Evolutionary conservation across 306 rosid species (phyloP), one percentile per base, ranked within the genome.

Genomic region (Rosa rugosa): DNA sequence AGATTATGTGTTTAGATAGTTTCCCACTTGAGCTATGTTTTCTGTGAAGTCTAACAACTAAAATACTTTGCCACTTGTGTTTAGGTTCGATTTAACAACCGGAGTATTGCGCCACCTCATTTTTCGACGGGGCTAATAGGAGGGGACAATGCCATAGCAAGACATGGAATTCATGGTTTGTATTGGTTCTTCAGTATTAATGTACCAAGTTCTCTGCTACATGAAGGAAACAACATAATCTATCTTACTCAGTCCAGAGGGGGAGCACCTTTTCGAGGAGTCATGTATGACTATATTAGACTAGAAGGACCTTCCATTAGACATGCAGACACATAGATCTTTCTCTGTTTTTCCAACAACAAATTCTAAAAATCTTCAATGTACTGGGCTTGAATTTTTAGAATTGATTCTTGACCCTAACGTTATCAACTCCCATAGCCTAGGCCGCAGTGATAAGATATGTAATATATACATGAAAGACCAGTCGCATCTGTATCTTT

Each of bases 211-310:
- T 0, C 64, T 75, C 74, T 44, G 12, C 80, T 88, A 14, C 63
- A 20, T 0, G 2, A 72, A 51, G 97, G 99, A 81, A 80, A 13
- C 4, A 94, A 94, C 80, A 79, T 59, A 7, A 66, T 94, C 73
- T 88, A 78, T 84, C 81, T 94, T 23, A 86, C 76, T 62, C 97
- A 94, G 75, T 12, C 92, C 63, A 87, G 76, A 80, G 71, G 25
- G 5, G 5, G n/a, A 36, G 27, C 10, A 25, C 68, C 84, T 54
- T 92, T 88, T 13, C 7, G 65, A 42, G 97, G 97, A 18, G 80
- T 88, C 20, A 84, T 94, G 94, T 94, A 94, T 80, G 99, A 94
- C 69, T 94, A 94, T 80, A 73, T 92, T 22, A 91, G 99, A 71
- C 78, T 94, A 4, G 99, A 94, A 84, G 80, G 20, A 31, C 20